Conservation (phyloP, 306 rosid species). For the Quercus gilva region DNA sequence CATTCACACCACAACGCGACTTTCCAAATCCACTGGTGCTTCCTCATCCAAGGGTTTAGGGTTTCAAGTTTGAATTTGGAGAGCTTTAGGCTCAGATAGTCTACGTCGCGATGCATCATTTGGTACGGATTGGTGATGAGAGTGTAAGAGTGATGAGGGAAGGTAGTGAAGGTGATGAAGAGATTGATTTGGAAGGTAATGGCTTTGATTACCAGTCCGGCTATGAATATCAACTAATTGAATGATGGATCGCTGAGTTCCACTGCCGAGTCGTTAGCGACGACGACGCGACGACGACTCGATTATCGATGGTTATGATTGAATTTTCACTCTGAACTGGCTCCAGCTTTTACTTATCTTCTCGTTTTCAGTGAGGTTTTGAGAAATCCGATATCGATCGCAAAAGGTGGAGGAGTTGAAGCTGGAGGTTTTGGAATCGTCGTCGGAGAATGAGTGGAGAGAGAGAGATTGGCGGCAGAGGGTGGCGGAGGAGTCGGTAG, state of each 20-base stretch:
- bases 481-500: conserved; percentile 7
- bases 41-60: conserved; percentile 36
- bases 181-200: conserved; percentile 50
- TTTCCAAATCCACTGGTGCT: conserved; percentile 45
- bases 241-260: conserved; percentile 29
- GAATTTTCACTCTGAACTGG: conserved; percentile 23
- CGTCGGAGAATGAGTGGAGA: conserved; percentile 1
- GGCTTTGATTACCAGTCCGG: conserved; percentile 49
- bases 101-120: conserved; percentile 30
- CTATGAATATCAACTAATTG: conserved; percentile 36
- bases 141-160: conserved; percentile 46
- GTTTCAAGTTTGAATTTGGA: conserved; percentile 9
- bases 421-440: conserved; percentile 13
- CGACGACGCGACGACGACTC: neutral
- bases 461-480: conserved; percentile 40
- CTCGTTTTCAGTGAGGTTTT: conserved; percentile 24
- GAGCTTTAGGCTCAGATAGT: conserved; percentile 18
- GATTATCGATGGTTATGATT: conserved; percentile 37
- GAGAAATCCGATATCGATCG: neutral
- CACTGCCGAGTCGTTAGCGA: conserved; percentile 11
- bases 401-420: conserved; percentile 11
- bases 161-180: conserved; percentile 47
- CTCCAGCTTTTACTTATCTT: conserved; percentile 14
- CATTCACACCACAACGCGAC: conserved; percentile 49
- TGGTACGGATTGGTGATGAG: conserved; percentile 58